A percentile compares a stretch with the other conserved stretches of the same genome.
phyloP scores from a whole-genome alignment of 225 moss, liverwort and hornwort genomes.

The Pseudisothecium myosuroides region DNA sequence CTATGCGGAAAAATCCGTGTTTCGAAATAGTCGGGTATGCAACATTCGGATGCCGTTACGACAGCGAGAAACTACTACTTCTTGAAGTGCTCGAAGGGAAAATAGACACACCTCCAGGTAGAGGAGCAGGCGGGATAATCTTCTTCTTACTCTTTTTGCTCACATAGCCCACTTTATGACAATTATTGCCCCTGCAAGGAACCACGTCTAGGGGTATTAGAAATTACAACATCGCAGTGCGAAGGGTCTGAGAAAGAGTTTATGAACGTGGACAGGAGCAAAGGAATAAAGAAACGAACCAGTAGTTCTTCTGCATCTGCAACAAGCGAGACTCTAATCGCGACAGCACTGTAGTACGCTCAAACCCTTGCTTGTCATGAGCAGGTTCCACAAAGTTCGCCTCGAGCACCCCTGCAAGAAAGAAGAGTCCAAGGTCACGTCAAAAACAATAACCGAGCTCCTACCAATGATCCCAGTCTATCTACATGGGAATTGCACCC shows the following conservation, averaged over 20 bases:
- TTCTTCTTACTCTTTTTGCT: slow-evolving; percentile 44
- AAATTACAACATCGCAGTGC: background rate
- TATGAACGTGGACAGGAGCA: background rate
- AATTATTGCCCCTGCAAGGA: slow-evolving; percentile 28
- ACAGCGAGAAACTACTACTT: background rate
- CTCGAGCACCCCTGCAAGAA: slow-evolving; percentile 55
- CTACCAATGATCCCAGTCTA: background rate
- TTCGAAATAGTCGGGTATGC: background rate
- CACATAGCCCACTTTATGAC: slow-evolving; percentile 42
- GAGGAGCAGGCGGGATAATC: slow-evolving; percentile 17
- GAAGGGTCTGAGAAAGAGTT: background rate
- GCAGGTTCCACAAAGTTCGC: slow-evolving; percentile 94
- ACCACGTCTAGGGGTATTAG: background rate
- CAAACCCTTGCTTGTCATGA: slow-evolving; percentile 92
- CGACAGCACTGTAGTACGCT: slow-evolving; percentile 67
- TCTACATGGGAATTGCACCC: too few species aligned
- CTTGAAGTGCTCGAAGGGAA: background rate
- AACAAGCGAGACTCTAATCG: slow-evolving; percentile 64
- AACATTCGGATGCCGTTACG: background rate
- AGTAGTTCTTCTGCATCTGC: slow-evolving; percentile 83
- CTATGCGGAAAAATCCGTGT: background rate
- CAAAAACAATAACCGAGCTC: background rate
- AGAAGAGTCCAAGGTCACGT: background rate
- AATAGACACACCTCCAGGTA: slow-evolving; percentile 17
- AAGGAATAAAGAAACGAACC: slow-evolving; percentile 4